Conservation (phyloP, 2,329 filamentous ascomycete genomes). For the Helotiales sp. region DNA sequence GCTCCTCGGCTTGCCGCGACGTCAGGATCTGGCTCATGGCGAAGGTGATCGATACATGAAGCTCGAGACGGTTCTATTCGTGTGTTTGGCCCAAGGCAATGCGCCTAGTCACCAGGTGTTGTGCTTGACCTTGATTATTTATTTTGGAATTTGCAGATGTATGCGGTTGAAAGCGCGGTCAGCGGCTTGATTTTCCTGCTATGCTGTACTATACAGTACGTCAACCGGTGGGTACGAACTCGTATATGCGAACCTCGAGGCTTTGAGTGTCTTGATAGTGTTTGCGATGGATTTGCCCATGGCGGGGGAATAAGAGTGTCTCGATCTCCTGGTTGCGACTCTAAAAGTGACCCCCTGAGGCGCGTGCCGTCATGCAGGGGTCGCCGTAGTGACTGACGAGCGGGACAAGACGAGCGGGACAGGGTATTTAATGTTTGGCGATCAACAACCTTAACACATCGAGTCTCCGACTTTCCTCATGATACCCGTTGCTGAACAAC, state of each 20-base stretch:
- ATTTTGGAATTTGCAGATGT: constrained; percentile 2
- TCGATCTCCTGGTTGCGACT: constrained; percentile 10
- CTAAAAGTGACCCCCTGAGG: not conserved
- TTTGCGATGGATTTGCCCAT: constrained; percentile 16
- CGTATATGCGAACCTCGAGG: not conserved
- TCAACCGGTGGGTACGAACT: not conserved
- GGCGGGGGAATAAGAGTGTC: constrained; percentile 9
- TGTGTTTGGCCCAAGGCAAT: constrained; percentile 20
- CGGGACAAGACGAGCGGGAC: too few species aligned
- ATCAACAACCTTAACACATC: constrained; percentile 28
- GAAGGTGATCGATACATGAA: constrained; percentile 33
- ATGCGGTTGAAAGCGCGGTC: not conserved
- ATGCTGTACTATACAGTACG: not conserved
- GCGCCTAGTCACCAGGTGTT: constrained; percentile 18
- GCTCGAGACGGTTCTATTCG: constrained; percentile 11
- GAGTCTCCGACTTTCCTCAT: not conserved
- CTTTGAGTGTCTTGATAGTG: constrained; percentile 5
- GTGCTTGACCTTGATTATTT: not conserved
- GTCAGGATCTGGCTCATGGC: constrained; percentile 76
- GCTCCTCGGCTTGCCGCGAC: constrained; percentile 80
- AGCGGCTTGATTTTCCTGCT: not conserved
- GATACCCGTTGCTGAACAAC: not conserved
- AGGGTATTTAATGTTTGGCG: constrained; percentile 15
- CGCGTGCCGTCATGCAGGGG: constrained; percentile 15
- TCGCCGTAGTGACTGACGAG: constrained; percentile 28